phyloP scores from a whole-genome alignment of 768 basidiomycete species.

The Pulveroboletus frians region DNA sequence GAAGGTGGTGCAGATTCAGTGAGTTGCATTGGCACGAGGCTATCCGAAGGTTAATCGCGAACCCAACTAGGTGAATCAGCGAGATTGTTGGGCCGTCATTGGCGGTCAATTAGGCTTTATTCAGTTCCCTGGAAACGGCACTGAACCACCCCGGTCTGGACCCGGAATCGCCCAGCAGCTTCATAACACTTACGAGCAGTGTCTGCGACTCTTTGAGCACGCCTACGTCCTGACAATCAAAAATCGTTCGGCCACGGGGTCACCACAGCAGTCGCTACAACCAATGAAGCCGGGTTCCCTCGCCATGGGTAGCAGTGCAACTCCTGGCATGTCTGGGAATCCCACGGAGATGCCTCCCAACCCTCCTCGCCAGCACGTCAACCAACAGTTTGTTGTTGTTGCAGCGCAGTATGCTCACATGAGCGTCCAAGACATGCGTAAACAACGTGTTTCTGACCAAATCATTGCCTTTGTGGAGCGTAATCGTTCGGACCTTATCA shows the following conservation, averaged over 20 bases:
- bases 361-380: conserved; percentile 3
- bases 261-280: conserved; percentile 12
- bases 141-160: conserved; percentile 57
- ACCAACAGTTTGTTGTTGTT: conserved; percentile 36
- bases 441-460: conserved; percentile 42
- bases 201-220: conserved; percentile 51
- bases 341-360: conserved; percentile 19
- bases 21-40: conserved; percentile 15
- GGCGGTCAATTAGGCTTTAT: conserved; percentile 64
- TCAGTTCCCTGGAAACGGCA: conserved; percentile 55
- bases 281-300: conserved; percentile 13
- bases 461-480: conserved; percentile 55
- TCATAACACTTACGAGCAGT: conserved; percentile 55
- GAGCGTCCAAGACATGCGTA: conserved; percentile 48
- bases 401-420: conserved; percentile 46
- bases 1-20: conserved; percentile 52
- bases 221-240: conserved; percentile 43
- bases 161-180: conserved; percentile 59
- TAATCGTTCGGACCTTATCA: conserved; percentile 36
- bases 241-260: conserved; percentile 12
- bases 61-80: conserved; percentile 42
- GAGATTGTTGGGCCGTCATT: conserved; percentile 60
- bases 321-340: conserved; percentile 10
- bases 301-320: conserved; percentile 6
- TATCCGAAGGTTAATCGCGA: conserved; percentile 7